phyloP scores from a whole-genome alignment of 1,139 yeast genomes.

The Hanseniaspora sp. region DNA sequence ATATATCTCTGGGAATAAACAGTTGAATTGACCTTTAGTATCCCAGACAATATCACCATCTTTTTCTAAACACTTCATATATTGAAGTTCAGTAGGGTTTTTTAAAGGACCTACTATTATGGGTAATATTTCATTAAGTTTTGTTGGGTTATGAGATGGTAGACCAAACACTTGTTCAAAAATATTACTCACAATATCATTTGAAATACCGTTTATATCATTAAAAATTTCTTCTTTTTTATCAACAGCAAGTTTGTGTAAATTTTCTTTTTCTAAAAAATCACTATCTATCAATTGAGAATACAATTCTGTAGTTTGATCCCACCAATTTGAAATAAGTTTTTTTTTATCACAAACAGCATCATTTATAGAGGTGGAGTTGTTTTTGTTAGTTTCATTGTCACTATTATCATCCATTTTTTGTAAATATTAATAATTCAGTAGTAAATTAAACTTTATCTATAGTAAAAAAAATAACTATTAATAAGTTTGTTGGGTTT shows the following conservation, averaged over 20 bases:
- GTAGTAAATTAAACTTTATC: no score
- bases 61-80: constrained; percentile 49
- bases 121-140: constrained; percentile 18
- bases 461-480: no score
- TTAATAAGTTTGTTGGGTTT: no score
- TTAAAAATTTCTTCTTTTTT: constrained; percentile 11
- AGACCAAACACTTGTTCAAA: constrained; percentile 16
- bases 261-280: constrained; percentile 3
- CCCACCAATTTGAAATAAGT: constrained; percentile 16
- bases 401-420: constrained; percentile 6
- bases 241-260: constrained; percentile 10
- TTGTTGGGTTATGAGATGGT: constrained; percentile 9
- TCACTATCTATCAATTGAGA: constrained; percentile 9
- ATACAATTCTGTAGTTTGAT: constrained; percentile 15
- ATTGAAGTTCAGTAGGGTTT: constrained; percentile 51
- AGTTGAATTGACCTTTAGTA: constrained; percentile 70
- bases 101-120: constrained; percentile 34
- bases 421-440: no score
- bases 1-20: constrained; percentile 58
- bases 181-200: constrained; percentile 9
- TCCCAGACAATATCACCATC: constrained; percentile 74
- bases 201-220: constrained; percentile 8
- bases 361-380: background rate
- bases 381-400: background rate
- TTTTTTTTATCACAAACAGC: constrained; percentile 3